These are phyloP conservation scores for Didymellaceae sp. DNA, from an alignment of 2,329 filamentous ascomycete genomes.

Conservation along the genomic window DNA sequence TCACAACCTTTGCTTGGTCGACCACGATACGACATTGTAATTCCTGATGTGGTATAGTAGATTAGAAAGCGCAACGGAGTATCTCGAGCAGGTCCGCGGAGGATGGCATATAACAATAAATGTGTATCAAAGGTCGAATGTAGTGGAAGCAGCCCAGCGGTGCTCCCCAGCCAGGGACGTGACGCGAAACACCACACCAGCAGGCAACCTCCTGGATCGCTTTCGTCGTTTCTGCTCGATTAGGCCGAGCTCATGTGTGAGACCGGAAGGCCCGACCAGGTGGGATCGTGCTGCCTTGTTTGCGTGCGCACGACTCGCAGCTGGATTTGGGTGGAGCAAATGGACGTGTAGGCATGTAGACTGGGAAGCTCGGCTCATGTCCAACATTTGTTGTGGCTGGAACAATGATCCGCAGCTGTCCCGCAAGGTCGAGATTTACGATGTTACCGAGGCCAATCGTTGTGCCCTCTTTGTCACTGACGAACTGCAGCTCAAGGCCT, in stretches of 20 bases:
- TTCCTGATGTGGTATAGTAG: neutral
- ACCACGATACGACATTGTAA: constrained; percentile 43
- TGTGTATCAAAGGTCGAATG: neutral
- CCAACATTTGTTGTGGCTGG: constrained; percentile 8
- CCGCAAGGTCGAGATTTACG: constrained; percentile 5
- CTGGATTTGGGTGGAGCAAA: neutral
- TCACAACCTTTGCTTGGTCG: constrained; percentile 47
- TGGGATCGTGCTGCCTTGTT: neutral
- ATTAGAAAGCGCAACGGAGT: neutral
- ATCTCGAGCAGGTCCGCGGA: neutral
- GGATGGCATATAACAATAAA: neutral
- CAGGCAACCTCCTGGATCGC: neutral
- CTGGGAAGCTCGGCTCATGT: constrained; percentile 5
- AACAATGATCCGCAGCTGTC: constrained; percentile 9
- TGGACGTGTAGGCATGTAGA: constrained; percentile 4
- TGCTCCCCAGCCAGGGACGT: neutral
- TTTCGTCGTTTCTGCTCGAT: constrained; percentile 1
- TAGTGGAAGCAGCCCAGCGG: neutral
- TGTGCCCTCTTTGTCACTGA: constrained; percentile 1
- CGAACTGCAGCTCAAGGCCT: neutral
- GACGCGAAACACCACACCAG: constrained; percentile 8
- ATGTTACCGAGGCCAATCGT: constrained; percentile 11
- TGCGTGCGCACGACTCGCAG: neutral
- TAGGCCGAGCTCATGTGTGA: neutral
- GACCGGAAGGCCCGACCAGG: constrained; percentile 1